Evolutionary conservation across 176 grass and related monocot genomes (phyloP).

Genomic region (Pontederia crassipes): DNA sequence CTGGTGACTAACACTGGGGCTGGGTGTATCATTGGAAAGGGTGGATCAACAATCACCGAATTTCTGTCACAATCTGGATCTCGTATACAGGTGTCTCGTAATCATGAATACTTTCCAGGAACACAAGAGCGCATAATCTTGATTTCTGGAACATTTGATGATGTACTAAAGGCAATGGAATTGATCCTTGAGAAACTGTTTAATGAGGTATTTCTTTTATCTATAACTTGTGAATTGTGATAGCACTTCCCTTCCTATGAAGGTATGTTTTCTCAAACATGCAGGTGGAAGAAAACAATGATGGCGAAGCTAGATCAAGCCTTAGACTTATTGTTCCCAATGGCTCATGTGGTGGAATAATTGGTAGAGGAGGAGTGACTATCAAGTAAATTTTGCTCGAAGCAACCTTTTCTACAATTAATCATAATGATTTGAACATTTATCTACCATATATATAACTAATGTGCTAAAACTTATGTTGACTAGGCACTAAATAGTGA

Average conservation of each 20-base stretch:
- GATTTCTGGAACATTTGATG: conserved; percentile 72
- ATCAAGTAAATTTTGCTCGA: conserved; percentile 61
- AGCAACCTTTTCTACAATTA: conserved; percentile 1
- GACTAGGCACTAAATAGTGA: too few relatives aligned
- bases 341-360: conserved; percentile 93
- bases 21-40: conserved; percentile 90
- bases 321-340: conserved; percentile 89
- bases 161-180: conserved; percentile 92
- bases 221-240: background rate
- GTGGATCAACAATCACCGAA: conserved; percentile 86
- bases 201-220: conserved; percentile 43
- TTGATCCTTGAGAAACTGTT: conserved; percentile 89
- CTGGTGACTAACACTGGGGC: conserved; percentile 83
- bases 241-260: background rate
- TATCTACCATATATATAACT: too few relatives aligned
- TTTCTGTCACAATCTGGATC: conserved; percentile 78
- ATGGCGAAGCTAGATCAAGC: conserved; percentile 80
- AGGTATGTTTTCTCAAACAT: conserved; percentile 7
- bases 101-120: conserved; percentile 81
- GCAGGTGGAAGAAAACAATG: conserved; percentile 81
- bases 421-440: background rate
- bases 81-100: conserved; percentile 87
- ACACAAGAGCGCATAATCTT: conserved; percentile 90
- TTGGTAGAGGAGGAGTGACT: conserved; percentile 94
- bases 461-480: too few relatives aligned